Conservation (phyloP, 208 protist genomes). For the Vickermania spadyakhi region DNA sequence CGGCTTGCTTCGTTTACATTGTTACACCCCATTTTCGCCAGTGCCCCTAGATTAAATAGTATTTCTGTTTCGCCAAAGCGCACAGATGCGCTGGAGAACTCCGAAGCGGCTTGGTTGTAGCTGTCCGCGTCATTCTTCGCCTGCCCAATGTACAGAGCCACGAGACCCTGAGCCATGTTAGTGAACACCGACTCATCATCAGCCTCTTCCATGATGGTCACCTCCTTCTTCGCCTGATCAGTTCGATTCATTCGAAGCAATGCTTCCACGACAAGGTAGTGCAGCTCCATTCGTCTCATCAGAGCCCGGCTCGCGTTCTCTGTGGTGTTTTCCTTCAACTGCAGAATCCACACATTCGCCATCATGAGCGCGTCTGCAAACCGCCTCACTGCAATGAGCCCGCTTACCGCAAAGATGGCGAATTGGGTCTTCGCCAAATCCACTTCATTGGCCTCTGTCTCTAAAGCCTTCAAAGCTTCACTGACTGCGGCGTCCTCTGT, state of each 20-base stretch:
- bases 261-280: constrained; percentile 45
- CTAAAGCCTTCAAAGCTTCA: constrained; percentile 17
- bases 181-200: constrained; percentile 78
- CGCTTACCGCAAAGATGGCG: constrained; percentile 40
- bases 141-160: constrained; percentile 45
- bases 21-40: constrained; percentile 61
- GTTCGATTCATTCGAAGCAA: constrained; percentile 60
- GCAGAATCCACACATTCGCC: constrained; percentile 40
- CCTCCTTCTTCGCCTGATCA: constrained; percentile 61
- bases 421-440: constrained; percentile 12
- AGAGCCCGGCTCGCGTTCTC: constrained; percentile 13
- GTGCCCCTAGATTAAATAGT: constrained; percentile 63
- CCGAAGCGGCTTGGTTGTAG: constrained; percentile 32
- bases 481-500: constrained; percentile 6
- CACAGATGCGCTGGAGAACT: constrained; percentile 68
- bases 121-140: constrained; percentile 17
- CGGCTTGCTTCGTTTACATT: too few relatives aligned
- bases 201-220: constrained; percentile 66
- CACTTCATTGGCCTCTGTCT: constrained; percentile 16
- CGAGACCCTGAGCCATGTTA: constrained; percentile 52
- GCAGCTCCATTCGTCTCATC: constrained; percentile 58
- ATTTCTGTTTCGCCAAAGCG: constrained; percentile 60
- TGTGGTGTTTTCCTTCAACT: constrained; percentile 22
- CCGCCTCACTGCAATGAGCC: constrained; percentile 35
- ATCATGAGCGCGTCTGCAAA: constrained; percentile 38